Percentiles rank a stretch among this genome's conserved stretches.
Conservation (phyloP, 495 filamentous ascomycete genomes). For the Astrocystis sublimbata region DNA sequence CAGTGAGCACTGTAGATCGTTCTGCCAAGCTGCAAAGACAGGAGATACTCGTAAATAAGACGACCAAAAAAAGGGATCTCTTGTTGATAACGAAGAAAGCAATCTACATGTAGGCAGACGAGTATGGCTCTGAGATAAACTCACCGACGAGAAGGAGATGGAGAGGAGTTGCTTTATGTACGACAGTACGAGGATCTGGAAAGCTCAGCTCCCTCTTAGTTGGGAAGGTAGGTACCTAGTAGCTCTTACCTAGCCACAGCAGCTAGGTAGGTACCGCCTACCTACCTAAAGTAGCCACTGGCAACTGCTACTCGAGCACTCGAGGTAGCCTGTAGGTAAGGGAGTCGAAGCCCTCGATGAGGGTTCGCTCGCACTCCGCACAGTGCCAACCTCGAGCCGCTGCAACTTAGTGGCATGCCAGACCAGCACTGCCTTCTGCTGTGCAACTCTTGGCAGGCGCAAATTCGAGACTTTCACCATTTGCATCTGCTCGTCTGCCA, state of each 20-base stretch:
- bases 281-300: too few relatives aligned
- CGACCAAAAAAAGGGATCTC: background rate
- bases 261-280: too few relatives aligned
- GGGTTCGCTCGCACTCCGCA: background rate
- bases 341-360: background rate
- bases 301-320: too few relatives aligned
- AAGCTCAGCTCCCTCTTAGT: background rate
- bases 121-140: background rate
- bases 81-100: background rate
- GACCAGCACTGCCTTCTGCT: background rate
- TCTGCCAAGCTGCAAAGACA: background rate
- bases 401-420: background rate
- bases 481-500: too few relatives aligned
- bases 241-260: too few relatives aligned
- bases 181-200: background rate
- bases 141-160: too few relatives aligned
- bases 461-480: background rate
- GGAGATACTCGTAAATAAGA: background rate
- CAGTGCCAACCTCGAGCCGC: background rate
- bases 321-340: too few relatives aligned
- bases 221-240: background rate
- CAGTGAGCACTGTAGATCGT: conserved; percentile 1
- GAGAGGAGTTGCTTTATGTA: background rate
- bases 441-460: background rate
- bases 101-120: background rate